Base-by-base conservation (phyloP, 106 monocot genomes). In the Acanthochlamys bracteata region DNA sequence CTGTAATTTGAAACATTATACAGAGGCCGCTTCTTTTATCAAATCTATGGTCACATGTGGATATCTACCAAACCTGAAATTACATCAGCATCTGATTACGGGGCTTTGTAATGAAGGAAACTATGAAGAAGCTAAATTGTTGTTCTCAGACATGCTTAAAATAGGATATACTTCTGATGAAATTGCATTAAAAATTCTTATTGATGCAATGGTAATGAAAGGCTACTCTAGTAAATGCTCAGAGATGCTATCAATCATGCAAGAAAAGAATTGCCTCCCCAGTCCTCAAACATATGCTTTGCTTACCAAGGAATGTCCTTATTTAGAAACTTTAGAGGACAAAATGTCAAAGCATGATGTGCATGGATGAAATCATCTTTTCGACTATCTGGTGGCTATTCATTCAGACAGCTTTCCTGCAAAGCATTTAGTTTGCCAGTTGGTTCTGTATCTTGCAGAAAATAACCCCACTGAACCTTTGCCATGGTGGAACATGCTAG, bases 51-150 rank as follows among this genome's bases (percentile, higher is more conserved):
- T 43, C 19, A 46, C 57, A 65, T 55, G 46, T 43, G 73, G 73
- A 14, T 65, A 73, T 73, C 57, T 58, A 59, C 73, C 65, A 27
- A 24, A 39, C 19, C 22, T 73, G 42, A 64, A 46, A 20, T 65
- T 65, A 22, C 59, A 58, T 39, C 54, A 65, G 43, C 57, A 65
- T 10, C 58, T 65, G 55, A 43, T 73, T 23, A 45, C 57, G n/a
- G 73, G 73, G 16, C 41, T 73, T 10, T 73, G 73, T 66, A 65
- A 58, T 33, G 65, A 73, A 58, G 73, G 73, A 25, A 57, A 58
- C n/a, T 16, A 45, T 73, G 58, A 65, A 11, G 9, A 73, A 27
- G 73, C 73, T 49, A 73, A 59, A 65, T 66, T 49, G 16, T 23
- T 73, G 8, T 73, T 73, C 33, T n/a, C 11, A 43, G 65, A 42